phyloP scores from a whole-genome alignment of 2,329 filamentous ascomycete genomes.

The Scedosporium dehoogii region DNA sequence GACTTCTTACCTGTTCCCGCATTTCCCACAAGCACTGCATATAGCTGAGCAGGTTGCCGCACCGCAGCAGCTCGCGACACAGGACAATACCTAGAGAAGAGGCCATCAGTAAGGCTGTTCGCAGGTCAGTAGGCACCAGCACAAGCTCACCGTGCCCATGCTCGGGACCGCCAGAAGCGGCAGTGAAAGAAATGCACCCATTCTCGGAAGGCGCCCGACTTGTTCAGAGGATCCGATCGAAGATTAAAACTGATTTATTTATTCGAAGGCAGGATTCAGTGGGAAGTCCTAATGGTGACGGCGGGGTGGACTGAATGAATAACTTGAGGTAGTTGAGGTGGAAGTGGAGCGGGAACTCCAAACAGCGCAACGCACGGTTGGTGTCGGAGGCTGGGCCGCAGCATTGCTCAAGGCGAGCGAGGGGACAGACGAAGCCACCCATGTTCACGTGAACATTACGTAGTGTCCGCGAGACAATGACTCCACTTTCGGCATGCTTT shows the following conservation, averaged over 20 bases:
- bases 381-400: background rate
- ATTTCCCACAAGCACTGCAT: slow-evolving; percentile 92
- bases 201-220: slow-evolving; percentile 24
- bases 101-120: background rate
- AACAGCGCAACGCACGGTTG: background rate
- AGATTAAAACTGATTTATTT: too few relatives aligned
- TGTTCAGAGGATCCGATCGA: too few relatives aligned
- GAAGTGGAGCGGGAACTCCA: slow-evolving; percentile 1
- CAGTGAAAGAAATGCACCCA: slow-evolving; percentile 87
- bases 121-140: background rate
- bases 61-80: slow-evolving; percentile 86
- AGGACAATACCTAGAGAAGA: slow-evolving; percentile 54
- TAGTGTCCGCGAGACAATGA: background rate
- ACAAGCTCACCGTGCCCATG: slow-evolving; percentile 63
- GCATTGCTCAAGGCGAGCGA: background rate
- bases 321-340: background rate
- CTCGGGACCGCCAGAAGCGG: slow-evolving; percentile 84
- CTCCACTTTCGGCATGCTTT: too few relatives aligned
- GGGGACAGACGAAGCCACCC: background rate
- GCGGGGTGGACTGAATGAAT: too few relatives aligned
- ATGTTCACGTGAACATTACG: background rate
- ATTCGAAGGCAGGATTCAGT: too few relatives aligned
- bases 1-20: slow-evolving; percentile 69
- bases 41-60: slow-evolving; percentile 94
- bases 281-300: too few relatives aligned